phyloP scores from a whole-genome alignment of 495 filamentous ascomycete genomes.

The Xylaria grammica region DNA sequence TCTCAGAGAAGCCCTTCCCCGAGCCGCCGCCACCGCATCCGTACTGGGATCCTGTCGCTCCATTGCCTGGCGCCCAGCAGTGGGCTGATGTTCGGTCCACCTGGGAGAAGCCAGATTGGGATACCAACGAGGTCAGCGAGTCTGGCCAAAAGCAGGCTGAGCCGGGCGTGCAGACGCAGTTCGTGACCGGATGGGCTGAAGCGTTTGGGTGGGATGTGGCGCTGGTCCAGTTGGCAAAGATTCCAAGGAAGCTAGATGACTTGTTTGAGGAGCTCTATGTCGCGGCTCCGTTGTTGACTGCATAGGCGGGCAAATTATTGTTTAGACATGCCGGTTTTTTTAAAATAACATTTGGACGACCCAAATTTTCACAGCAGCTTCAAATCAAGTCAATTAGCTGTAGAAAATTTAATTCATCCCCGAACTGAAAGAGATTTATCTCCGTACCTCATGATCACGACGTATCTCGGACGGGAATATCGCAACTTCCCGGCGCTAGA shows the following conservation, averaged over 20 bases:
- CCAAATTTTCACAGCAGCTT: too few species aligned
- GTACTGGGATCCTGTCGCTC: too few species aligned
- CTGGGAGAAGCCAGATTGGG: not conserved
- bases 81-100: not conserved
- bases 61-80: too few species aligned
- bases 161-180: not conserved
- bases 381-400: too few species aligned
- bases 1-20: conserved; percentile 11
- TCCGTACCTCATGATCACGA: too few species aligned
- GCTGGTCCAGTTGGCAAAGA: conserved; percentile 8
- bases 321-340: too few species aligned
- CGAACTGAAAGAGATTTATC: too few species aligned
- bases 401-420: too few species aligned
- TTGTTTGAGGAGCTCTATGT: conserved; percentile 21
- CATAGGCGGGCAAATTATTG: too few species aligned
- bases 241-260: not conserved
- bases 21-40: not conserved
- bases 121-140: conserved; percentile 4
- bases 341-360: too few species aligned
- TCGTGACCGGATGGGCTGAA: not conserved
- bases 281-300: conserved; percentile 24
- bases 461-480: too few species aligned
- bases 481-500: too few species aligned
- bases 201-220: conserved; percentile 3
- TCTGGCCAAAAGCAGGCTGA: not conserved